Evolutionary conservation across 2,329 filamentous ascomycete genomes (phyloP), one percentile per base, ranked within the genome.

Genomic region (Ophioceras dolichostomum): DNA sequence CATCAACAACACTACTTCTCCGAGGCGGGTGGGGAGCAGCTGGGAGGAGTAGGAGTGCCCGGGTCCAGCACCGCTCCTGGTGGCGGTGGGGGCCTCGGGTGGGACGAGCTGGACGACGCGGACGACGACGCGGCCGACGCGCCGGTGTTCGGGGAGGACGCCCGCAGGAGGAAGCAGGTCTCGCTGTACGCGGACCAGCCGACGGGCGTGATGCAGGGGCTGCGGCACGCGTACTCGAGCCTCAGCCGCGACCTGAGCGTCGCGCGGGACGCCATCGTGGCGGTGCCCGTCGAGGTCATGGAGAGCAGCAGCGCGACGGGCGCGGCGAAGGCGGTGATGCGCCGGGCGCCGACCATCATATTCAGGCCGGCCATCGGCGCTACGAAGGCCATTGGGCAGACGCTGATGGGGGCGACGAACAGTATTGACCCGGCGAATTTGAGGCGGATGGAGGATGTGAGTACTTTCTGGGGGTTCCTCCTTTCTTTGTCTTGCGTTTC

Each of bases 161-260:
- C n/a, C n/a, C n/a, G n/a, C n/a, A n/a, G n/a, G n/a, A 73, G 69
- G 42, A 86, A 84, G 47, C 81, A 83, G 44, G 84, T 95, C 44
- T 93, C 84, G 9, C 73, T 89, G 2, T 98, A 98, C 52, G 91
- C 93, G 0, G 84, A 96, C 48, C 91, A 96, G 53, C 93, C 93
- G 1, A 75, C 91, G 2, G 85, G 85, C 2, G 83, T 98, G 3
- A 69, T 89, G 4, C 84, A 93, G 48, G 91, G 91, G 4, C 65
- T 98, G 13, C 73, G 83, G 3, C 83, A 83, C 10, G 91, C 87
- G 4, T 89, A 88, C 49, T 67, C 78, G 20, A 84, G 87, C 37
- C 68, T 98, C 20, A 79, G 88, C 42, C 76, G 87, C 24, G 93
- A 98, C 56, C 66, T 98, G n/a, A 70, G 89, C 28, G 67, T 88